These are phyloP conservation scores for Candida sanyaensis DNA, from an alignment of 1,139 yeast genomes.

Conservation along the genomic window DNA sequence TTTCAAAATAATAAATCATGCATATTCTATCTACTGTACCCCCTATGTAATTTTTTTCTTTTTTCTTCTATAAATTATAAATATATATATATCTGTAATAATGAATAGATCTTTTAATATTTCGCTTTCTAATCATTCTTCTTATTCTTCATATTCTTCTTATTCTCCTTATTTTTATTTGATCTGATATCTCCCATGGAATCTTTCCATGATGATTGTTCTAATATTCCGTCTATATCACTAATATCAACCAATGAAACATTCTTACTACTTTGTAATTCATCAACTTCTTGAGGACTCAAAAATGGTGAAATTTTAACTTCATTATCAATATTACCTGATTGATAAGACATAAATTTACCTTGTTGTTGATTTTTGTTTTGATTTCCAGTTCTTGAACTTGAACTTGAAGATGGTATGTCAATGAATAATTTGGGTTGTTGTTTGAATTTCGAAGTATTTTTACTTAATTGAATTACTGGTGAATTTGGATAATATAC, in stretches of 20 bases:
- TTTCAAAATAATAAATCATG: no score
- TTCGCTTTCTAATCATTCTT: no score
- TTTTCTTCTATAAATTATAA: not conserved
- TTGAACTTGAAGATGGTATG: slow-evolving; percentile 6
- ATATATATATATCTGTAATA: not conserved
- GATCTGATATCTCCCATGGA: slow-evolving; percentile 8
- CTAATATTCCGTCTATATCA: slow-evolving; percentile 10
- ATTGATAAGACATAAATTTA: not conserved
- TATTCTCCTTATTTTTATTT: slow-evolving; percentile 5
- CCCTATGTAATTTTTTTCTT: not conserved
- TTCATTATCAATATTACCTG: slow-evolving; percentile 4
- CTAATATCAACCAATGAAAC: slow-evolving; percentile 9
- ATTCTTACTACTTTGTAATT: slow-evolving; percentile 3
- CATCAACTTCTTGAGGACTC: slow-evolving; percentile 4
- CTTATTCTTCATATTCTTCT: no score
- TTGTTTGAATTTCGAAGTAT: no score
- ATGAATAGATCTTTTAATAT: not conserved
- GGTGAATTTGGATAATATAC: slow-evolving; percentile 15
- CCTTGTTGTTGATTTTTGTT: no score
- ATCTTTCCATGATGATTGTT: slow-evolving; percentile 14
- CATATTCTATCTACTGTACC: no score
- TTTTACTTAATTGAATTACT: slow-evolving; percentile 4
- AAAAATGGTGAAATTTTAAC: slow-evolving; percentile 9
- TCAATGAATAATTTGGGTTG: slow-evolving; percentile 10
- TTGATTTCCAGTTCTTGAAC: not conserved